phyloP scores from a whole-genome alignment of 2,329 filamentous ascomycete species.

The Fusarium sp. region DNA sequence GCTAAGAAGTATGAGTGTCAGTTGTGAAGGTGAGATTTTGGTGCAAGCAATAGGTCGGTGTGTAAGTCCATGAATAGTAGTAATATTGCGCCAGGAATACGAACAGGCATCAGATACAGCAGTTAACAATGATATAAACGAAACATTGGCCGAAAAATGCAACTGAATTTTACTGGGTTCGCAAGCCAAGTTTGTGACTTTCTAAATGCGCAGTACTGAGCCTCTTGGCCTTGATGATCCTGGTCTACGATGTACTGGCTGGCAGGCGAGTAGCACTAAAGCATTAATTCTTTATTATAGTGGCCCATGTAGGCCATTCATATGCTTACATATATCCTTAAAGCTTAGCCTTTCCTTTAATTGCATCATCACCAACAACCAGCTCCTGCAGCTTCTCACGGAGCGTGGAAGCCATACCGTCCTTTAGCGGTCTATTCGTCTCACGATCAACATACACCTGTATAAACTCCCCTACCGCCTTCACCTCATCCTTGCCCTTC shows the following conservation, averaged over 20 bases:
- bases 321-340: background rate
- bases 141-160: background rate
- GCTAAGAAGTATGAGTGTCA: constrained; percentile 54
- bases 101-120: background rate
- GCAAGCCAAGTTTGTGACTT: background rate
- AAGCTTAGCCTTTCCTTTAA: constrained; percentile 21
- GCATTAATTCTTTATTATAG: background rate
- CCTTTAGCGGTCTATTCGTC: constrained; percentile 72
- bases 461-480: constrained; percentile 85
- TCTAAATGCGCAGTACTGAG: background rate
- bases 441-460: constrained; percentile 88
- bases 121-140: background rate
- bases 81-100: background rate
- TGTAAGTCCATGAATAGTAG: background rate
- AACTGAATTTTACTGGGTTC: background rate
- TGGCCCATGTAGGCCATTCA: background rate
- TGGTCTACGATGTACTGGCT: background rate
- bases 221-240: background rate
- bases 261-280: background rate
- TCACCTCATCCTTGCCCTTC: constrained; percentile 73
- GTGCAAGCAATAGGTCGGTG: background rate
- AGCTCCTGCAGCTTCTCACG: constrained; percentile 69
- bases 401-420: constrained; percentile 71
- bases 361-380: constrained; percentile 46
- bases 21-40: constrained; percentile 13